These are phyloP conservation scores for Beauveria scarabaeidicola DNA, from an alignment of 2,329 filamentous ascomycete species.

Conservation along the genomic window DNA sequence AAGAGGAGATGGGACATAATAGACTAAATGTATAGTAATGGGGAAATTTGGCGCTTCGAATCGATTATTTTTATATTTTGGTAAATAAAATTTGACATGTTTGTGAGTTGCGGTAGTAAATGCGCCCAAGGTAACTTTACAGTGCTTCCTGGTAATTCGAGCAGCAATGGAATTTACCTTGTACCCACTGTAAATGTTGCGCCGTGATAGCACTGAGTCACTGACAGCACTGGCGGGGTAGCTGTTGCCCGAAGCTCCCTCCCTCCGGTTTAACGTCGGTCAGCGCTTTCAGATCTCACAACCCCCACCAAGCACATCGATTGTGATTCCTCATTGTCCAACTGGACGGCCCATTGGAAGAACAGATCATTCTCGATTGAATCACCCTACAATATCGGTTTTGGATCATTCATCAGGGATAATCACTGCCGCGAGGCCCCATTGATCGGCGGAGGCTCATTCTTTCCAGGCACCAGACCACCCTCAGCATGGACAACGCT, in stretches of 20 bases:
- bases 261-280: background rate
- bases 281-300: background rate
- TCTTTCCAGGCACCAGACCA: background rate
- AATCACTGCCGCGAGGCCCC: background rate
- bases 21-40: constrained; percentile 8
- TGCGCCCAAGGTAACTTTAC: too few species aligned
- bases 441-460: background rate
- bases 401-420: background rate
- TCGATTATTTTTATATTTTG: background rate
- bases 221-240: background rate
- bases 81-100: too few species aligned
- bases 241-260: background rate
- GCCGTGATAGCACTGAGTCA: too few species aligned
- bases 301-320: constrained; percentile 1
- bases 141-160: background rate
- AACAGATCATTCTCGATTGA: background rate
- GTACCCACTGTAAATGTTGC: background rate
- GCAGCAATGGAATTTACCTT: too few species aligned
- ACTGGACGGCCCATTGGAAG: background rate
- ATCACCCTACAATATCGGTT: background rate
- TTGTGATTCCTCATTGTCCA: background rate
- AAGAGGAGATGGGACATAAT: background rate
- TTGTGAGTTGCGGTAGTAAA: background rate
- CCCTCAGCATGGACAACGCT: constrained; percentile 23
- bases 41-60: background rate